These are phyloP conservation scores for Kalmusia sp. DNA, from an alignment of 2,329 filamentous ascomycete genomes.

Conservation along the genomic window DNA sequence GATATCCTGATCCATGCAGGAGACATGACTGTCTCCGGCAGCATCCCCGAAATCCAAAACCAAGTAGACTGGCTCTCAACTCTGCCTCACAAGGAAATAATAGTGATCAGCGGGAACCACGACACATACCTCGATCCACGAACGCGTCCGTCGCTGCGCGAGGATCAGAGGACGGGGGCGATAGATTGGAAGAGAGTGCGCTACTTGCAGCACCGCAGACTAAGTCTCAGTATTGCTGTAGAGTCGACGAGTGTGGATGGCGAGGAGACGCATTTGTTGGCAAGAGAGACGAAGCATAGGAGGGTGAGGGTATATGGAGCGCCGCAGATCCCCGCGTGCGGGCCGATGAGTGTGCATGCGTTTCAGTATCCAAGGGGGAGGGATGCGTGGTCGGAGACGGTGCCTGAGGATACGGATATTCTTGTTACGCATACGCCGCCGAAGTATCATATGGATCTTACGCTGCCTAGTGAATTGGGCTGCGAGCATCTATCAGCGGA, in stretches of 20 bases:
- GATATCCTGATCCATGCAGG: conserved; percentile 91
- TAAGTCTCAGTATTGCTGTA: conserved; percentile 63
- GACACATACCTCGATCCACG: conserved; percentile 82
- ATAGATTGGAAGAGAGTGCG: conserved; percentile 73
- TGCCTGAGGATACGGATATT: conserved; percentile 77
- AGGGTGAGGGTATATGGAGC: conserved; percentile 78
- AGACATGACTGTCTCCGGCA: conserved; percentile 79
- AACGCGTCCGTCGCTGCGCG: conserved; percentile 58
- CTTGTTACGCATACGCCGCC: conserved; percentile 84
- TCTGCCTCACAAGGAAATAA: conserved; percentile 79
- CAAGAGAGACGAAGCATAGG: conserved; percentile 45
- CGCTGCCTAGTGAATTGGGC: conserved; percentile 67
- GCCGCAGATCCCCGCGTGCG: conserved; percentile 79
- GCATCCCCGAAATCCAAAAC: conserved; percentile 75
- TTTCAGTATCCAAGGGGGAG: conserved; percentile 75
- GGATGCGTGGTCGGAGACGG: conserved; percentile 74
- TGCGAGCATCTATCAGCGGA: conserved; percentile 75
- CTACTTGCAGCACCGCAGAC: conserved; percentile 75
- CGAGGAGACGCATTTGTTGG: conserved; percentile 29
- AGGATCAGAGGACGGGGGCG: conserved; percentile 61
- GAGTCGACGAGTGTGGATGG: conserved; percentile 10
- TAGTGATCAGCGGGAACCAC: conserved; percentile 87
- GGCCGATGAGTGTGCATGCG: conserved; percentile 70
- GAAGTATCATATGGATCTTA: conserved; percentile 71
- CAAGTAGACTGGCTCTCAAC: conserved; percentile 82